Conservation (phyloP, 2,329 filamentous ascomycete genomes). For the Trichoderma polysporum region DNA sequence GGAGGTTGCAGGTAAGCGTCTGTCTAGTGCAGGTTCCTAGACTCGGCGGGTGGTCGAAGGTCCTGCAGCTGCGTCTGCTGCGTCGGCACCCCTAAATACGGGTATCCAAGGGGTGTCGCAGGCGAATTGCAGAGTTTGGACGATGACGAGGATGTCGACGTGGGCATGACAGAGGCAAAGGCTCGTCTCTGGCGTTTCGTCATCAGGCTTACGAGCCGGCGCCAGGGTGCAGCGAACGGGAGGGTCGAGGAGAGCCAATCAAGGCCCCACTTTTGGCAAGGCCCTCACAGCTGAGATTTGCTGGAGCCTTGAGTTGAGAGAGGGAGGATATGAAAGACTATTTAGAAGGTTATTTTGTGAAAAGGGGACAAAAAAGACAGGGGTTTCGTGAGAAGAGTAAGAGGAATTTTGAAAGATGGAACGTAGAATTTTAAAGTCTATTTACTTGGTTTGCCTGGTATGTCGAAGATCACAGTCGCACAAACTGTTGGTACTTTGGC, state of each 20-base stretch:
- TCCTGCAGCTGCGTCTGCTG: not conserved
- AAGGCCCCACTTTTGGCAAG: slow-evolving; percentile 8
- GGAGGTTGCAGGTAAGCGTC: not conserved
- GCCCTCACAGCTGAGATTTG: slow-evolving; percentile 1
- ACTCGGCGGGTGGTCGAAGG: not conserved
- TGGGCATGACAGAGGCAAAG: slow-evolving; percentile 2
- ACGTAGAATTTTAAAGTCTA: too few species aligned
- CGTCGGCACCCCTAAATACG: not conserved
- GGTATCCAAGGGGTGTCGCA: not conserved
- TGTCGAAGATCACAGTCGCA: not conserved
- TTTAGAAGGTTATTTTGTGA: not conserved
- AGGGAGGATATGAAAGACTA: too few species aligned
- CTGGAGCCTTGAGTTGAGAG: too few species aligned
- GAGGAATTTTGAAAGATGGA: not conserved
- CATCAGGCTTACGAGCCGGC: slow-evolving; percentile 21
- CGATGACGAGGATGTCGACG: not conserved
- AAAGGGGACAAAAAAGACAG: not conserved
- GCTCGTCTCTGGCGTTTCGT: slow-evolving; percentile 19
- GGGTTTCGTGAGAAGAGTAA: not conserved
- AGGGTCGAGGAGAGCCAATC: slow-evolving; percentile 11
- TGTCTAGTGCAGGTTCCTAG: not conserved
- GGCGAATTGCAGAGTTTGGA: not conserved
- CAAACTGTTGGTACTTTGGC: not conserved
- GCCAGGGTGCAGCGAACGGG: slow-evolving; percentile 11
- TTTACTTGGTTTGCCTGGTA: not conserved